Evolutionary conservation across 257 asterid genomes (phyloP).

Genomic region (Primulina tabacum): DNA sequence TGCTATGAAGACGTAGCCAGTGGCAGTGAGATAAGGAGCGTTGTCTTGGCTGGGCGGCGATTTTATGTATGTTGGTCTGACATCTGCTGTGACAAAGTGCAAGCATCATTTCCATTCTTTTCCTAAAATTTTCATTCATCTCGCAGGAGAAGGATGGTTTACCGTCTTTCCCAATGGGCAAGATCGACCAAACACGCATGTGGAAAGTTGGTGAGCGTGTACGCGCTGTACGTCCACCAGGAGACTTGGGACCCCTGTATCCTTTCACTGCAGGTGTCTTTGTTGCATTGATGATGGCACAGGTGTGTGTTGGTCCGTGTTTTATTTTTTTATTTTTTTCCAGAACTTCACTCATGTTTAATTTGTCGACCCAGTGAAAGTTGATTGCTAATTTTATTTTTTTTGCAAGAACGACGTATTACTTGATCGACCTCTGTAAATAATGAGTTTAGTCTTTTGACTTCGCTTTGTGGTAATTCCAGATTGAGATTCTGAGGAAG

Average conservation of each 20-base stretch:
- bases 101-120: neutral
- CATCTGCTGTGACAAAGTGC: constrained; percentile 1
- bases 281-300: constrained; percentile 91
- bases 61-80: constrained; percentile 54
- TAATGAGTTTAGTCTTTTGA: constrained; percentile 1
- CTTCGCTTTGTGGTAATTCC: constrained; percentile 12
- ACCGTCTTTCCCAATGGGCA: constrained; percentile 97
- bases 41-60: constrained; percentile 96
- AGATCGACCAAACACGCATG: constrained; percentile 87
- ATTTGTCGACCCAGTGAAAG: neutral
- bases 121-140: neutral
- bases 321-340: neutral
- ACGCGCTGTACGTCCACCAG: constrained; percentile 62
- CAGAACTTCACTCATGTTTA: neutral
- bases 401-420: neutral
- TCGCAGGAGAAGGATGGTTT: constrained; percentile 82
- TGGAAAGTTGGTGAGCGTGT: constrained; percentile 92
- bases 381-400: neutral
- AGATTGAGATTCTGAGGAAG: constrained; percentile 93
- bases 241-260: constrained; percentile 82
- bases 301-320: constrained; percentile 37
- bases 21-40: constrained; percentile 91
- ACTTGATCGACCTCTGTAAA: neutral
- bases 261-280: constrained; percentile 96
- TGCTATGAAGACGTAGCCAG: constrained; percentile 97